Percentiles rank a stretch among this genome's conserved stretches.
These are phyloP conservation scores for Globisporangium carolinianum DNA, from an alignment of 352 stramenopile species.

Conservation along the genomic window DNA sequence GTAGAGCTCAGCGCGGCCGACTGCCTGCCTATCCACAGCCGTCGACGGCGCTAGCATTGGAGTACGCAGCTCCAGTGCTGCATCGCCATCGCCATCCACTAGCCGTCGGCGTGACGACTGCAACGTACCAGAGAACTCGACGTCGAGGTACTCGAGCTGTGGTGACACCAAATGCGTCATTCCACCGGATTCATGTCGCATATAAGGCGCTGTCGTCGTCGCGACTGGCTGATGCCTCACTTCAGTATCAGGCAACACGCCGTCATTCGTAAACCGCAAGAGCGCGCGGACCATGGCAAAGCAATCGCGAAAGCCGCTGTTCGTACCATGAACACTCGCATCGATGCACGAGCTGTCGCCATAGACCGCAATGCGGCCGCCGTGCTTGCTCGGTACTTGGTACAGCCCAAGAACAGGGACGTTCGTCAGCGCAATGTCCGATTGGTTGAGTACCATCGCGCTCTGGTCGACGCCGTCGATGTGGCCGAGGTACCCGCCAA, in stretches of 20 bases:
- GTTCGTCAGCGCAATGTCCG: constrained; percentile 19
- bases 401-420: constrained; percentile 66
- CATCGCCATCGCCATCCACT: constrained; percentile 3
- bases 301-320: constrained; percentile 40
- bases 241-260: constrained; percentile 11
- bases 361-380: constrained; percentile 68
- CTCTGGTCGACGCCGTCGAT: constrained; percentile 53
- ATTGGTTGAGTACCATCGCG: constrained; percentile 40
- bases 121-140: constrained; percentile 25
- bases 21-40: no score
- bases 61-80: constrained; percentile 18
- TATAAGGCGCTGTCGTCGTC: background rate
- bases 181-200: constrained; percentile 1
- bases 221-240: background rate
- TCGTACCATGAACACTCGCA: constrained; percentile 33
- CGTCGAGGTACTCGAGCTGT: constrained; percentile 23
- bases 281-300: constrained; percentile 57
- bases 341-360: constrained; percentile 73
- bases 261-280: constrained; percentile 52
- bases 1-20: constrained; percentile 17
- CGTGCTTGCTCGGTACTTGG: constrained; percentile 44
- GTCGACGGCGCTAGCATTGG: background rate
- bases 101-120: background rate
- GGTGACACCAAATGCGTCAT: background rate
- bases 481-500: constrained; percentile 53